These are phyloP conservation scores for Chrysoporthe austroafricana DNA, from an alignment of 2,329 filamentous ascomycete species.

Conservation along the genomic window DNA sequence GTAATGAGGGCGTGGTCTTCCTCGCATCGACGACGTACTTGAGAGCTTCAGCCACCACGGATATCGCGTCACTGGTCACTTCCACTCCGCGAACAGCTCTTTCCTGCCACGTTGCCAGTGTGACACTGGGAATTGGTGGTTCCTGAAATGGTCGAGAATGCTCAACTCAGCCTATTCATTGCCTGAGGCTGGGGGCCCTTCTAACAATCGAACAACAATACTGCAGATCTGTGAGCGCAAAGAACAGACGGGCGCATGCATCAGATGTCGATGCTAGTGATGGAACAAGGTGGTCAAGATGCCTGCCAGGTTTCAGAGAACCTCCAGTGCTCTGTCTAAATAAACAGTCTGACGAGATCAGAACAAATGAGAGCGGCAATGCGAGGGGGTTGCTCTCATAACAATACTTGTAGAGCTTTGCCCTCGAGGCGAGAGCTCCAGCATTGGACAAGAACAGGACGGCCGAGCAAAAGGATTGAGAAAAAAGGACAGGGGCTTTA, in stretches of 20 bases:
- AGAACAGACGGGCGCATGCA: background rate
- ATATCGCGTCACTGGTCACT: background rate
- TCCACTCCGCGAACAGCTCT: background rate
- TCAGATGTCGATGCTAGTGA: background rate
- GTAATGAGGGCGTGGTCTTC: background rate
- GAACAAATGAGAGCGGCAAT: background rate
- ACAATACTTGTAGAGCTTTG: slow-evolving; percentile 16
- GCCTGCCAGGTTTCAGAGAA: background rate
- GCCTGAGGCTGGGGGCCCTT: background rate
- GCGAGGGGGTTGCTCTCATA: background rate
- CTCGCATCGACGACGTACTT: background rate
- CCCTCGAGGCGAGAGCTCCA: slow-evolving; percentile 4
- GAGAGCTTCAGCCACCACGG: background rate
- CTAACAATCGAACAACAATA: background rate
- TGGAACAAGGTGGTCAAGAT: background rate
- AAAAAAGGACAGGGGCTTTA: slow-evolving; percentile 20
- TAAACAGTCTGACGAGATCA: background rate
- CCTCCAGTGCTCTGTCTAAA: background rate
- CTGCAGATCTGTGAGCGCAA: background rate
- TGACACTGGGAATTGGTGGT: background rate
- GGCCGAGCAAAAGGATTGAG: slow-evolving; percentile 8
- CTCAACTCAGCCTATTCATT: background rate
- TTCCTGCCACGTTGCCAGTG: background rate
- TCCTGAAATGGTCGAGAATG: background rate
- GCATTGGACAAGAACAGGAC: slow-evolving; percentile 3